Base-by-base conservation (phyloP, 2,329 filamentous ascomycete genomes). In the Exophiala xenobiotica region DNA sequence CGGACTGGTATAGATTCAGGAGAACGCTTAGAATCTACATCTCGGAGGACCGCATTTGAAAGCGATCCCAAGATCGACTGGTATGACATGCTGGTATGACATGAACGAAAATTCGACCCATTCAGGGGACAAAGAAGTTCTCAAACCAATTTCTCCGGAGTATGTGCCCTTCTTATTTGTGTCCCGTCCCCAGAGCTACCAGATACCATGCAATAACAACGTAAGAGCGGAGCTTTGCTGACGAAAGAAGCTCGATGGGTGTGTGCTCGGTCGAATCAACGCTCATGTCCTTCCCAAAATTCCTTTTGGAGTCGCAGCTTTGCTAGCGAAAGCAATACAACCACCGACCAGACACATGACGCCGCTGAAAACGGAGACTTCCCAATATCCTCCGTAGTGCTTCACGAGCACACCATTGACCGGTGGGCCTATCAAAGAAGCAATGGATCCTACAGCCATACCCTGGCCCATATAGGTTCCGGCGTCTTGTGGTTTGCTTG, bases 371-470 rank as follows among this genome's bases (percentile, higher is more conserved):
- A 70, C 63, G 1, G 68, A 66, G 1, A 67, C 64, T 53, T 73
- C 51, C 1, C 59, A 51, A 50, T 69, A 76, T 0, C 68, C 67
- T 1, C 64, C 68, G 48, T 75, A 77, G 7, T 45, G 59, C 2
- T 70, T 64, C 3, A 81, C 61, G 37, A 78, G 63, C 0, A 67
- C 70, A 2, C 76, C 76, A 44, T 70, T 74, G 38, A 76, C 66
- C 0, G 77, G 76, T 9, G 74, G 73, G 0, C 75, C 78, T 3
- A 78, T 68, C 26, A 83, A 59, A 3, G 68, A 69, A 0, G 71
- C 75, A 24, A 81, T 44, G 0, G 71, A 69, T 4, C 67, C 64
- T 1, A 77, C 38, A 52, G 37, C 58, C 46, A 65, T 40, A 6
- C 59, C 61, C 60, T 66, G 63, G 0, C 65, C 64, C n/a, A 60